Evolutionary conservation across 2,329 filamentous ascomycete species (phyloP).

Genomic region (Ascochyta viciae-villosae): DNA sequence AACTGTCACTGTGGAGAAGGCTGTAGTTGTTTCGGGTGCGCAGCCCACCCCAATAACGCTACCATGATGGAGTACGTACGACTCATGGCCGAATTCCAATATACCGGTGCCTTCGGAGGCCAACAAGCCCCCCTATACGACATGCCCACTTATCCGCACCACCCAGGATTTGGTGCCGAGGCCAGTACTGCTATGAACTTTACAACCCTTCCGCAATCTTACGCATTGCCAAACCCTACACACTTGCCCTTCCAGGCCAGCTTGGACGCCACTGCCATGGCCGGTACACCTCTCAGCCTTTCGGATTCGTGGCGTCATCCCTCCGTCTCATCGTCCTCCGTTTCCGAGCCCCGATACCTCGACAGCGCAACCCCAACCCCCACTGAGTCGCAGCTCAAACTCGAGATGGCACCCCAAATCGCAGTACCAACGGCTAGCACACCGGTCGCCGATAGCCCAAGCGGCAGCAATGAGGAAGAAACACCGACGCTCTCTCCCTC

Average conservation of each 20-base stretch:
- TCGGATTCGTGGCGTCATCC: constrained; percentile 35
- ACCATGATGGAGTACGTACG: constrained; percentile 64
- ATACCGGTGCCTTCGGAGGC: constrained; percentile 41
- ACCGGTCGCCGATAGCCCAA: constrained; percentile 36
- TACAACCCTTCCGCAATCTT: constrained; percentile 24
- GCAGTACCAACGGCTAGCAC: constrained; percentile 21
- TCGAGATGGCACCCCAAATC: constrained; percentile 20
- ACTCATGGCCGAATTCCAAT: constrained; percentile 47
- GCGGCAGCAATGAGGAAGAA: constrained; percentile 42
- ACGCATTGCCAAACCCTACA: constrained; percentile 25
- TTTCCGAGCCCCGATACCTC: constrained; percentile 25
- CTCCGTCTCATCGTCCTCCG: constrained; percentile 21
- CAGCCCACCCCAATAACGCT: constrained; percentile 71
- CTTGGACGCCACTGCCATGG: constrained; percentile 28
- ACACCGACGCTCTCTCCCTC: constrained; percentile 47
- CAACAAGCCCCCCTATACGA: constrained; percentile 45
- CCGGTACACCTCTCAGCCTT: constrained; percentile 22
- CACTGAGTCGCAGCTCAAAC: constrained; percentile 11
- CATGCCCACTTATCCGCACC: constrained; percentile 45
- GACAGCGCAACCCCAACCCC: constrained; percentile 18
- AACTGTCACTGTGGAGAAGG: constrained; percentile 69
- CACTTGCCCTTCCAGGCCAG: constrained; percentile 33
- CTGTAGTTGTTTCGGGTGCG: constrained; percentile 73
- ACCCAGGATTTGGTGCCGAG: constrained; percentile 40
- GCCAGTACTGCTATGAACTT: constrained; percentile 24